Evolutionary conservation across 306 rosid genomes (phyloP).

Genomic region (Carpinus fangiana): DNA sequence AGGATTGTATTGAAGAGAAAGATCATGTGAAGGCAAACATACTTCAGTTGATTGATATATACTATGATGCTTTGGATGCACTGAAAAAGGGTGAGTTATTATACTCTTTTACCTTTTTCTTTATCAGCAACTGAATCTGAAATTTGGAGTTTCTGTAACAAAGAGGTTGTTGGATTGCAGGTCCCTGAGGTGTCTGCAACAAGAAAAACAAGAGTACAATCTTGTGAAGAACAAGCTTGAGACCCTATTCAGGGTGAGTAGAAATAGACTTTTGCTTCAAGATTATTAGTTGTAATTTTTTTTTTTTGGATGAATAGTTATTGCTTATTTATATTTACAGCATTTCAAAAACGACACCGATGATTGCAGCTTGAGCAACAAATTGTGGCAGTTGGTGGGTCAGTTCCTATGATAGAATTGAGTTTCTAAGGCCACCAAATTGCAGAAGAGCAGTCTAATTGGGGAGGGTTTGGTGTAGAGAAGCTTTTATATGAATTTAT

Average conservation of each 20-base stretch:
- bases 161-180: conserved; percentile 44
- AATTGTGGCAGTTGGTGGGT: conserved; percentile 91
- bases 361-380: conserved; percentile 87
- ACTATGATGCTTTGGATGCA: too few relatives aligned
- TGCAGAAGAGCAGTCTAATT: conserved; percentile 15
- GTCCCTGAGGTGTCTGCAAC: conserved; percentile 82
- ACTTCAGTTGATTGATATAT: too few relatives aligned
- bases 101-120: conserved; percentile 5
- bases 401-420: conserved; percentile 66
- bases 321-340: not conserved
- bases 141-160: not conserved
- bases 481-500: conserved; percentile 31
- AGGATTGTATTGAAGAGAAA: too few relatives aligned
- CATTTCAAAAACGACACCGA: conserved; percentile 2
- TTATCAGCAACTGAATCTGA: not conserved
- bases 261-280: conserved; percentile 16
- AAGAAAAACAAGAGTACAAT: conserved; percentile 80
- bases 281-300: conserved; percentile 5
- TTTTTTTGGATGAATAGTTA: not conserved
- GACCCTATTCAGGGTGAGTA: conserved; percentile 66
- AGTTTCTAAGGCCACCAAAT: conserved; percentile 37
- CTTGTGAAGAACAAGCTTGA: conserved; percentile 88
- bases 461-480: conserved; percentile 45
- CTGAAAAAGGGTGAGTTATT: conserved; percentile 80
- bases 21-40: too few relatives aligned